phyloP scores from a whole-genome alignment of 805 yeast genomes.

The Zygotorulaspora chibaensis region DNA sequence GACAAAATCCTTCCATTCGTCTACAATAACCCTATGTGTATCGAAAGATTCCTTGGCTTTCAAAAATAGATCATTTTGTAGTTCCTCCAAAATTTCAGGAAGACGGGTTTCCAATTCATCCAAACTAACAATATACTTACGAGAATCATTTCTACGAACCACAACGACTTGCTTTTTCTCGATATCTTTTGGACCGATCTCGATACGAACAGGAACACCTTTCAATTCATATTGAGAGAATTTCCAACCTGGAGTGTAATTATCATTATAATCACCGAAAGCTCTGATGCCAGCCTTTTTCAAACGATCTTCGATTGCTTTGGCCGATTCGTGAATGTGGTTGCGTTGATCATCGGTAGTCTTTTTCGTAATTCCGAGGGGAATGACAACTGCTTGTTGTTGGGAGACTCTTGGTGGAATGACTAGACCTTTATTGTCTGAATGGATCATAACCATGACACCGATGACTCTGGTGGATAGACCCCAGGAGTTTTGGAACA shows the following conservation, averaged over 20 bases:
- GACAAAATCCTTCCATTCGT: conserved; percentile 88
- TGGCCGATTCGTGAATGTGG: conserved; percentile 65
- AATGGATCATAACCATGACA: conserved; percentile 98
- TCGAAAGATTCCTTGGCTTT: conserved; percentile 83
- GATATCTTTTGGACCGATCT: conserved; percentile 94
- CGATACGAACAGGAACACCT: conserved; percentile 92
- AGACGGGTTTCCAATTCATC: conserved; percentile 60
- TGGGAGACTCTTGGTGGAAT: conserved; percentile 97
- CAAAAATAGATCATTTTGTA: conserved; percentile 69
- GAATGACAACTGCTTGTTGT: conserved; percentile 85
- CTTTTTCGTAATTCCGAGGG: conserved; percentile 91
- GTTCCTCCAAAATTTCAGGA: conserved; percentile 72
- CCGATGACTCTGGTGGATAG: conserved; percentile 97
- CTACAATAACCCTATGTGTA: conserved; percentile 73
- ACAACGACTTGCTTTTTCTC: conserved; percentile 74
- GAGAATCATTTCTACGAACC: conserved; percentile 89
- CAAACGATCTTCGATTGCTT: conserved; percentile 61
- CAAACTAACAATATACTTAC: conserved; percentile 63
- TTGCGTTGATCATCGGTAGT: conserved; percentile 72
- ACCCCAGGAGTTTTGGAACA: conserved; percentile 99
- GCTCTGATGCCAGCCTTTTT: conserved; percentile 63
- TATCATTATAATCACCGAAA: conserved; percentile 83
- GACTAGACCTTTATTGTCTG: conserved; percentile 97
- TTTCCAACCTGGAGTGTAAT: conserved; percentile 98
- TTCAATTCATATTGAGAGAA: conserved; percentile 95